Evolutionary conservation across 2,329 filamentous ascomycete species (phyloP), one percentile per base, ranked within the genome.

Genomic region (Fusarium mundagurra): DNA sequence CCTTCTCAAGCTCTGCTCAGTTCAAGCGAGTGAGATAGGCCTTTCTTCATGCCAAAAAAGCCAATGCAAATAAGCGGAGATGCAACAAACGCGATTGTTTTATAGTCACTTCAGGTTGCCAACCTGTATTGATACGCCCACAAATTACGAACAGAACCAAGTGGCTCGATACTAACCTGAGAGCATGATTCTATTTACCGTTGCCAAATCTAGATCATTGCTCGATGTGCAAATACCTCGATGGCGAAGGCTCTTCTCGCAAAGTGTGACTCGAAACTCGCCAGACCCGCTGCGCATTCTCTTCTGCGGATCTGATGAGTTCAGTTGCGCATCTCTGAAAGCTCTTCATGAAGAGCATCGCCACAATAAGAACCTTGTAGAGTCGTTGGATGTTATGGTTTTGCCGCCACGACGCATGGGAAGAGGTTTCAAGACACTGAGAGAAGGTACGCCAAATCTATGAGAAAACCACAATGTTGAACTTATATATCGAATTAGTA

Each of bases 221-320:
- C 43, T 77, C n/a, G 61, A 65, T 57, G 63, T 59, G 31, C 47
- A 31, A 36, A 24, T 66, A 29, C 20, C 61, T 29, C 43, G 58
- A 61, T 61, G 69, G 61, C 63, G 51, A 27, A 77, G 62, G 68
- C 66, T 61, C 53, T 67, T 76, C 24, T 78, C 79, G 17, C 74
- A 76, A 20, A 66, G 53, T 18, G 41, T 61, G 16, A 51, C 67
- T 34, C 38, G 47, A 29, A 73, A 51, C 44, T 24, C 69, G 22
- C 85, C 87, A 1, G 87, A 90, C 9, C 93, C 94, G 7, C 86
- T 99, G 38, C 89, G 92, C 39, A 94, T 99, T 61, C 88, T 99
- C 8, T 99, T 98, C 84, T 98, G 95, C 83, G 96, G 96, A 72
- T 96, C 96, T 7, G 96, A 99, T 82, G 88, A 91, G 6, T 98